Conservation (phyloP, 495 filamentous ascomycete genomes). For the Annulohypoxylon moriforme region DNA sequence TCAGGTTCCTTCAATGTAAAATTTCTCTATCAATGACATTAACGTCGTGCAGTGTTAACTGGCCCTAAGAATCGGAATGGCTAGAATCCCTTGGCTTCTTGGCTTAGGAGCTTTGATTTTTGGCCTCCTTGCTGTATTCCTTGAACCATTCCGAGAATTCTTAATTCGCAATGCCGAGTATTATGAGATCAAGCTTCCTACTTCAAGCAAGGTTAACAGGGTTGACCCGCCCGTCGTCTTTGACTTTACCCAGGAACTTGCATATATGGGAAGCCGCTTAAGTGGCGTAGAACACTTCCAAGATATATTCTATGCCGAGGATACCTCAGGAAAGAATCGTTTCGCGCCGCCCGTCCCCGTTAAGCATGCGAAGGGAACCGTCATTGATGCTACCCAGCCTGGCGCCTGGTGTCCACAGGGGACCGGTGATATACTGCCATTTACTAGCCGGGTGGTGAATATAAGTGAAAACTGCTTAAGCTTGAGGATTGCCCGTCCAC, state of each 20-base stretch:
- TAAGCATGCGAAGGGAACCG: conserved; percentile 26
- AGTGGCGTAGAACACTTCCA: conserved; percentile 20
- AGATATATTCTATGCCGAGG: conserved; percentile 21
- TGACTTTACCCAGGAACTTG: background rate
- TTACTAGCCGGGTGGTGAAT: conserved; percentile 36
- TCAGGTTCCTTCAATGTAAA: too few species aligned
- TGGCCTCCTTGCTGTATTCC: background rate
- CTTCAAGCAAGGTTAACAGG: background rate
- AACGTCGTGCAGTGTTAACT: too few species aligned
- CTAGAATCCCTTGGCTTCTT: background rate
- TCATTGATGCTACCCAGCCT: conserved; percentile 6
- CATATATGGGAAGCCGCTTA: conserved; percentile 8
- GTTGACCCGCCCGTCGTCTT: background rate
- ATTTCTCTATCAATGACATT: too few species aligned
- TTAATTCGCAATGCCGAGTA: background rate
- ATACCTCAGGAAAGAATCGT: conserved; percentile 16
- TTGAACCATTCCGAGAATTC: background rate
- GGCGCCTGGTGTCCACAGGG: conserved; percentile 15
- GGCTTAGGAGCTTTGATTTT: background rate
- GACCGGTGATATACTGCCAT: conserved; percentile 24
- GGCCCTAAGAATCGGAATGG: background rate
- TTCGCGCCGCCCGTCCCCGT: conserved; percentile 18
- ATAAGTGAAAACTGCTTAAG: conserved; percentile 56
- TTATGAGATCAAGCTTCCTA: background rate
- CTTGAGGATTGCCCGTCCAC: conserved; percentile 53